A percentile compares a stretch with the other conserved stretches of the same genome.
phyloP scores from a whole-genome alignment of 1,139 yeast species.

The Torulaspora pretoriensis region DNA sequence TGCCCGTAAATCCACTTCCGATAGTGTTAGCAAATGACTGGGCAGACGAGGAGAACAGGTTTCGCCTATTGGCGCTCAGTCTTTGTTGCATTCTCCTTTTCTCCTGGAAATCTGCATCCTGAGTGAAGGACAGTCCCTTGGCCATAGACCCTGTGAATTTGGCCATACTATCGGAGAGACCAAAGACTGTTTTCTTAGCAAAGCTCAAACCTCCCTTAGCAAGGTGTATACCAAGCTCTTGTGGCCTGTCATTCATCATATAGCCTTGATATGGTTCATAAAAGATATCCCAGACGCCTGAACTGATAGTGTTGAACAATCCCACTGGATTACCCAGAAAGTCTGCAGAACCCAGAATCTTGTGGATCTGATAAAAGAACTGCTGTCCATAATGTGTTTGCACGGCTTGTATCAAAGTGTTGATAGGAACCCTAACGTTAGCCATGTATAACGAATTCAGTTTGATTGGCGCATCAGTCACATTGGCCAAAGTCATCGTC shows the following conservation, averaged over 20 bases:
- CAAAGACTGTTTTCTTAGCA: constrained; percentile 90
- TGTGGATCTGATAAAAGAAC: constrained; percentile 86
- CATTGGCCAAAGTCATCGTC: constrained; percentile 96
- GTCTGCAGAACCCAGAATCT: constrained; percentile 93
- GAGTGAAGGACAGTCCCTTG: constrained; percentile 85
- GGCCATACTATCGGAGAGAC: constrained; percentile 88
- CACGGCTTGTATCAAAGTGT: constrained; percentile 65
- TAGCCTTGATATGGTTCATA: constrained; percentile 98
- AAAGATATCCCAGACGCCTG: constrained; percentile 93
- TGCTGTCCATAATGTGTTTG: constrained; percentile 89
- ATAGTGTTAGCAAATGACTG: constrained; percentile 82
- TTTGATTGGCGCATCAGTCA: constrained; percentile 93
- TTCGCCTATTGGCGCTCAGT: constrained; percentile 84
- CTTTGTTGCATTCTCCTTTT: constrained; percentile 68
- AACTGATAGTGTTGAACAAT: constrained; percentile 81
- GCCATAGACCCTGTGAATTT: constrained; percentile 92
- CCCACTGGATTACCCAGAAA: constrained; percentile 97
- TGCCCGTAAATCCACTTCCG: constrained; percentile 82
- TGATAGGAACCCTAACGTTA: constrained; percentile 81
- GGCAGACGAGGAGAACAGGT: constrained; percentile 84
- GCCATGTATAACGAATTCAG: constrained; percentile 84
- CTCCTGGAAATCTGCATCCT: constrained; percentile 82
- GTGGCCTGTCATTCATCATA: constrained; percentile 89
- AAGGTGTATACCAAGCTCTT: constrained; percentile 88
- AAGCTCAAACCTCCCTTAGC: constrained; percentile 96